These are phyloP conservation scores for Gymnopilus dilepis DNA, from an alignment of 768 basidiomycete species.

Conservation along the genomic window DNA sequence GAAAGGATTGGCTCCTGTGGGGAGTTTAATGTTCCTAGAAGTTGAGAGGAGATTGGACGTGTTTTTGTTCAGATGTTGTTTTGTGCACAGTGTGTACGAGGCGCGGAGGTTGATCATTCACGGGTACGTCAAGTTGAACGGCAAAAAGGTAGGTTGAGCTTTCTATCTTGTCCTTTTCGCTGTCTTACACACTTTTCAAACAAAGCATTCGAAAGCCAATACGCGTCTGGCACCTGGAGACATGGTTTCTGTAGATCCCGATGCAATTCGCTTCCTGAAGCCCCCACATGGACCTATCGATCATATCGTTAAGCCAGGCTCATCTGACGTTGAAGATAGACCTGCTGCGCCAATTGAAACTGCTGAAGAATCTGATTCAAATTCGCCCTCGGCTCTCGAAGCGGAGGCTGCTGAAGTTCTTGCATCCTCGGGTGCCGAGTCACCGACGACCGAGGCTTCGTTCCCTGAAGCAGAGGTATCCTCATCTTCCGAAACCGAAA, in stretches of 20 bases:
- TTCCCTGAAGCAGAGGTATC: conserved; percentile 1
- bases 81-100: conserved; percentile 74
- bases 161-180: neutral
- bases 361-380: conserved; percentile 5
- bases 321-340: neutral
- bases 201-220: conserved; percentile 82
- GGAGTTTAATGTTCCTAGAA: conserved; percentile 93
- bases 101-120: conserved; percentile 87
- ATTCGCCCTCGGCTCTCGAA: too few relatives aligned
- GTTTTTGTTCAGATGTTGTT: conserved; percentile 68
- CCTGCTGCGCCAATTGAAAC: neutral
- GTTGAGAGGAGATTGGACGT: conserved; percentile 95
- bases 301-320: conserved; percentile 32
- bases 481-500: neutral
- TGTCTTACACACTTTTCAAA: conserved; percentile 3
- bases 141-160: conserved; percentile 71
- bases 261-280: conserved; percentile 75
- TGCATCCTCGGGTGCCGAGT: neutral
- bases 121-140: conserved; percentile 88
- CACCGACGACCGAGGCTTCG: neutral
- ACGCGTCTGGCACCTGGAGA: conserved; percentile 92
- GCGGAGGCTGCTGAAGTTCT: too few relatives aligned
- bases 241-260: conserved; percentile 88
- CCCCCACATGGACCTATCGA: conserved; percentile 40
- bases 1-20: conserved; percentile 84